A percentile compares a stretch with the other conserved stretches of the same genome.
These are phyloP conservation scores for Wickerhamiella spandovensis DNA, from an alignment of 805 yeast species.

Conservation along the genomic window DNA sequence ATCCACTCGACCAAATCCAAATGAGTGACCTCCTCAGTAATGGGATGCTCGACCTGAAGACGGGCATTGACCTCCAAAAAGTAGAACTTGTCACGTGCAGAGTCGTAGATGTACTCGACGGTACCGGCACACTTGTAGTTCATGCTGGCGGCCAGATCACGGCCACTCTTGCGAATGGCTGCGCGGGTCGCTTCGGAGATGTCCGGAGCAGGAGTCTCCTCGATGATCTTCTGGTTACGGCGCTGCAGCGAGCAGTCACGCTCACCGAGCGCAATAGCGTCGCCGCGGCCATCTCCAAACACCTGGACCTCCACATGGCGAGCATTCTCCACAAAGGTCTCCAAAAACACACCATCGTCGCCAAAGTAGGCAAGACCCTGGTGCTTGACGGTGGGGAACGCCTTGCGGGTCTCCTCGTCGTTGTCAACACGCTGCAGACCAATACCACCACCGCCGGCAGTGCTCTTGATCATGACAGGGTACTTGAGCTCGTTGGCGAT, in stretches of 20 bases:
- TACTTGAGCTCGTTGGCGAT: constrained; percentile 63
- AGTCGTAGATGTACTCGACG: constrained; percentile 88
- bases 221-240: constrained; percentile 91
- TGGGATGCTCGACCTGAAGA: constrained; percentile 94
- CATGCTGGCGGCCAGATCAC: constrained; percentile 65
- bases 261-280: constrained; percentile 89
- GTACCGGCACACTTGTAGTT: constrained; percentile 96
- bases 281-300: constrained; percentile 91
- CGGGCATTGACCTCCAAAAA: constrained; percentile 94
- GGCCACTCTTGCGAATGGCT: constrained; percentile 71
- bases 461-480: constrained; percentile 92
- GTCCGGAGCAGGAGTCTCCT: constrained; percentile 96
- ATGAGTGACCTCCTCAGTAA: constrained; percentile 91
- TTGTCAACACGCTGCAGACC: constrained; percentile 89
- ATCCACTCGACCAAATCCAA: constrained; percentile 95
- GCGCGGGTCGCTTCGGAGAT: constrained; percentile 67
- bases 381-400: constrained; percentile 82
- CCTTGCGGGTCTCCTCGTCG: constrained; percentile 65
- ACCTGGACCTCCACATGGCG: constrained; percentile 95
- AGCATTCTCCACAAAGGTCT: constrained; percentile 86
- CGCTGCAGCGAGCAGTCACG: constrained; percentile 96
- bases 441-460: constrained; percentile 99
- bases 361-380: constrained; percentile 90
- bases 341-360: constrained; percentile 89
- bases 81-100: constrained; percentile 74